Conservation (phyloP, 23 red algal species). For the Gracilaria domingensis region DNA sequence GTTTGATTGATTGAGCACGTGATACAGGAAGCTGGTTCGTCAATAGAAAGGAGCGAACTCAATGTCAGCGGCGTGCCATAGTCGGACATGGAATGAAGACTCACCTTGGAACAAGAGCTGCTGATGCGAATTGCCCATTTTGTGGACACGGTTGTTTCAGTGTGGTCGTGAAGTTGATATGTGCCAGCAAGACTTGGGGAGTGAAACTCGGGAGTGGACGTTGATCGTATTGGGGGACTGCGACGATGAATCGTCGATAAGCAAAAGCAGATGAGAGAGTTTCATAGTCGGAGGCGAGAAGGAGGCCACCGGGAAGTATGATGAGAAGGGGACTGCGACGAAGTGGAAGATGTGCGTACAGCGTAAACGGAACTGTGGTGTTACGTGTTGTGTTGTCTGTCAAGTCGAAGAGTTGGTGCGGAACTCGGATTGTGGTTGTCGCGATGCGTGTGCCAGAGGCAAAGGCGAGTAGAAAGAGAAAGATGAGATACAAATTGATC, state of each 20-base stretch:
- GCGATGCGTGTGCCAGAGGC: background rate
- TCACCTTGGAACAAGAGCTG: no score
- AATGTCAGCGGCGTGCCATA: no score
- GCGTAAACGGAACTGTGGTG: slow-evolving; percentile 1
- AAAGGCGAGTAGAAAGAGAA: background rate
- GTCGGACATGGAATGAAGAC: no score
- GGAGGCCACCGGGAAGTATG: background rate
- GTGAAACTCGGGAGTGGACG: background rate
- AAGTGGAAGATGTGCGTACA: background rate
- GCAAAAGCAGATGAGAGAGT: background rate
- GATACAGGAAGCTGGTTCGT: no score
- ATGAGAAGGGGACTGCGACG: background rate
- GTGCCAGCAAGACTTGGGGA: background rate
- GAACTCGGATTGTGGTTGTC: background rate
- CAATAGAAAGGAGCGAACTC: no score
- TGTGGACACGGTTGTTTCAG: background rate
- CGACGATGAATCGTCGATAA: slow-evolving; percentile 28
- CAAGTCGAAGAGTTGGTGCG: slow-evolving; percentile 27
- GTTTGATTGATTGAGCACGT: no score
- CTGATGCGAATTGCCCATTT: slow-evolving; percentile 12
- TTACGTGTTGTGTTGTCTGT: background rate
- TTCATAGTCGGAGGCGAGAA: slow-evolving; percentile 1
- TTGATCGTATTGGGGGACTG: slow-evolving; percentile 17
- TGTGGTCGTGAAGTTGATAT: background rate
- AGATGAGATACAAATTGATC: background rate